phyloP scores from a whole-genome alignment of 2,329 filamentous ascomycete genomes.

The Trichoderma asperellum region DNA sequence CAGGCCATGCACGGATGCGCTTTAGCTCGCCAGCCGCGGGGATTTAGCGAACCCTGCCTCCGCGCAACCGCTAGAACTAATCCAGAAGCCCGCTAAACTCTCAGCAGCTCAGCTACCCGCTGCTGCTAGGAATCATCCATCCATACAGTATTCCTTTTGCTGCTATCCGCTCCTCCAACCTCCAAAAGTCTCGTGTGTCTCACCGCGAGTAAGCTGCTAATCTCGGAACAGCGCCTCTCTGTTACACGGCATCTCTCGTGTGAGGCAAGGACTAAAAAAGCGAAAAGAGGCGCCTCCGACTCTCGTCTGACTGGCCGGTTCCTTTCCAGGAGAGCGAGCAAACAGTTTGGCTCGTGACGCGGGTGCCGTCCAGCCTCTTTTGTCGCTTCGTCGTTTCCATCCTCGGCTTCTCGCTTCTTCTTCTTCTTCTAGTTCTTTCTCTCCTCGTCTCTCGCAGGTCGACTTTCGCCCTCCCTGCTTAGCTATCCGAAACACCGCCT shows the following conservation, averaged over 20 bases:
- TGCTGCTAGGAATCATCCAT: background rate
- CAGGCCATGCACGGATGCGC: background rate
- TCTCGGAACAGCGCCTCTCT: background rate
- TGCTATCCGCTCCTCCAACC: constrained; percentile 7
- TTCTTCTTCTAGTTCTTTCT: background rate
- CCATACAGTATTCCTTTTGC: background rate
- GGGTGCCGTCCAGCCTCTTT: background rate
- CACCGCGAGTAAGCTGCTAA: background rate
- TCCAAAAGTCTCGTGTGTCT: background rate
- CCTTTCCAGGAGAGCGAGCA: background rate
- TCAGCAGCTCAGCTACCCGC: background rate
- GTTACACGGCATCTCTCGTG: constrained; percentile 14
- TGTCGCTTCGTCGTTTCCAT: background rate
- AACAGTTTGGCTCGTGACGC: constrained; percentile 19
- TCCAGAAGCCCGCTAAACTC: constrained; percentile 13
- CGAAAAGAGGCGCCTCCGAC: background rate
- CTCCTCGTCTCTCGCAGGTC: background rate
- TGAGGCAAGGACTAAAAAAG: background rate
- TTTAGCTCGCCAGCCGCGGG: constrained; percentile 7
- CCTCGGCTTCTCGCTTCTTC: background rate
- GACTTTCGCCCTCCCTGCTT: background rate
- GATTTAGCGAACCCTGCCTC: constrained; percentile 2
- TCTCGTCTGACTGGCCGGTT: constrained; percentile 7
- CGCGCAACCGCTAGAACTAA: constrained; percentile 25
- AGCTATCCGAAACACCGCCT: background rate